phyloP scores from a whole-genome alignment of 2,329 filamentous ascomycete genomes.

The Lachnellula cervina region DNA sequence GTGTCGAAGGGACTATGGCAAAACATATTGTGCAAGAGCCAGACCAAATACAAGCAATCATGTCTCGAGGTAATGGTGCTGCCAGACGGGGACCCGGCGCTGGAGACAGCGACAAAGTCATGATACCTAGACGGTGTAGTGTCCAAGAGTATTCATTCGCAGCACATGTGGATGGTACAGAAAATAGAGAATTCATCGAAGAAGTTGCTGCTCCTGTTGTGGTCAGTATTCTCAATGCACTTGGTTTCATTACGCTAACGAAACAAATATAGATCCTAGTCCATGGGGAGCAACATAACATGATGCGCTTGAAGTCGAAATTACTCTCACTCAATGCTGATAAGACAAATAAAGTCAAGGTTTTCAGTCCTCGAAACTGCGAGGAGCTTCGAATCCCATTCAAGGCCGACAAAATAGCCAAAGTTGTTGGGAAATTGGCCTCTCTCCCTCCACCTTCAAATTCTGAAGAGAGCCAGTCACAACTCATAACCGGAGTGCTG shows the following conservation, averaged over 20 bases:
- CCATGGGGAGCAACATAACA: constrained; percentile 95
- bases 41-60: constrained; percentile 89
- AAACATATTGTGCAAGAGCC: constrained; percentile 94
- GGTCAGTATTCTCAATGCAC: constrained; percentile 51
- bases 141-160: constrained; percentile 95
- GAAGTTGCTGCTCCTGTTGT: constrained; percentile 89
- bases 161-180: constrained; percentile 90
- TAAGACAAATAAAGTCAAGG: constrained; percentile 74
- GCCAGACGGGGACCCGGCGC: constrained; percentile 53
- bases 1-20: constrained; percentile 97
- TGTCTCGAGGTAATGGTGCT: constrained; percentile 66
- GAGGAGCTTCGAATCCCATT: constrained; percentile 94
- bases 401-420: constrained; percentile 89
- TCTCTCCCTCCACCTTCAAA: constrained; percentile 57
- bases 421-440: constrained; percentile 91
- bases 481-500: constrained; percentile 80
- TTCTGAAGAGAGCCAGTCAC: constrained; percentile 42
- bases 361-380: constrained; percentile 90
- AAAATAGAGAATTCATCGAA: constrained; percentile 96
- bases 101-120: constrained; percentile 74
- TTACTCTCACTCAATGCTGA: constrained; percentile 85
- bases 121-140: constrained; percentile 88
- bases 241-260: constrained; percentile 15
- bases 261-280: constrained; percentile 68
- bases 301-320: constrained; percentile 95